Conservation (phyloP, 2,329 filamentous ascomycete species). For the Stachybotrys chartarum region DNA sequence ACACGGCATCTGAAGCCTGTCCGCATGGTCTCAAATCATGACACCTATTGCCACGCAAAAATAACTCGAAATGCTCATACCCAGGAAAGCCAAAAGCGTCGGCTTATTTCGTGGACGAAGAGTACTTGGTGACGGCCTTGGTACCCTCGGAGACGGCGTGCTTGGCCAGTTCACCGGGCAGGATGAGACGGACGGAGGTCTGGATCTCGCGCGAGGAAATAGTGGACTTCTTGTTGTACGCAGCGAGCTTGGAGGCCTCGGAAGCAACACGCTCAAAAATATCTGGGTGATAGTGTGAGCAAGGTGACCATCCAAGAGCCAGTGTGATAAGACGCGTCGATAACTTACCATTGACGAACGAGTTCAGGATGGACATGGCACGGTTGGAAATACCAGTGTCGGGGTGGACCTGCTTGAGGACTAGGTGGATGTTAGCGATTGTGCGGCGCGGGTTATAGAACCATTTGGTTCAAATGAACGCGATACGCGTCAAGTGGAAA, state of each 20-base stretch:
- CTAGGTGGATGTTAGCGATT: slow-evolving; percentile 38
- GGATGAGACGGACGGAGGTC: slow-evolving; percentile 96
- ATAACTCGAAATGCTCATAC: slow-evolving; percentile 43
- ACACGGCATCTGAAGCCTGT: slow-evolving; percentile 16
- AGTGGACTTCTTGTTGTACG: slow-evolving; percentile 99
- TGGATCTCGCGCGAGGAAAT: slow-evolving; percentile 99
- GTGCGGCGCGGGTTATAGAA: neutral
- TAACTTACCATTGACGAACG: slow-evolving; percentile 89
- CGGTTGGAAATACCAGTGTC: slow-evolving; percentile 99
- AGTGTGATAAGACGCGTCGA: neutral
- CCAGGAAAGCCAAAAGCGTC: slow-evolving; percentile 50
- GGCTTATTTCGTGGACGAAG: slow-evolving; percentile 94
- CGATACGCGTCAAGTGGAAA: slow-evolving; percentile 1
- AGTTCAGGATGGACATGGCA: slow-evolving; percentile 99
- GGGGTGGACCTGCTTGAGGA: slow-evolving; percentile 99
- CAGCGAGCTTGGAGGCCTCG: slow-evolving; percentile 96
- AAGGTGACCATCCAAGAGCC: no score
- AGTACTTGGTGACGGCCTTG: slow-evolving; percentile 99
- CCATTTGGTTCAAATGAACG: slow-evolving; percentile 6
- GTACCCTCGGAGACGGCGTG: slow-evolving; percentile 99
- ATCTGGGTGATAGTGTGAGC: slow-evolving; percentile 42
- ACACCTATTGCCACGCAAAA: slow-evolving; percentile 51
- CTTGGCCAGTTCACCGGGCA: slow-evolving; percentile 98
- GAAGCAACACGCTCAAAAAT: slow-evolving; percentile 99
- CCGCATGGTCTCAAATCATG: slow-evolving; percentile 46